Conservation (phyloP, 805 yeast species). For the Kodamaea nitidulidarum region DNA sequence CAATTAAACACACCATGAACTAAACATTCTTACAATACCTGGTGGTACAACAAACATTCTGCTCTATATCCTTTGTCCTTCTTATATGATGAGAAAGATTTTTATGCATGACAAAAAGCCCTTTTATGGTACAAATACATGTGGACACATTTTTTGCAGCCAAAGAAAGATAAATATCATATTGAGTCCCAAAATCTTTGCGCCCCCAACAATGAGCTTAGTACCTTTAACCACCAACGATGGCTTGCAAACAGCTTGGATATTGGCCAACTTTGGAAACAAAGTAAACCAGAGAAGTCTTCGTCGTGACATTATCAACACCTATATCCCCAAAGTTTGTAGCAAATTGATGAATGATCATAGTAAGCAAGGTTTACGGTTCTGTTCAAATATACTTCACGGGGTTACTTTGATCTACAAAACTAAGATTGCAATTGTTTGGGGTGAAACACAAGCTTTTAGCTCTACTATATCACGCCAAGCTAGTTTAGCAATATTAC, state of each 20-base stretch:
- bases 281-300: slow-evolving; percentile 24
- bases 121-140: too few relatives aligned
- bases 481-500: neutral
- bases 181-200: neutral
- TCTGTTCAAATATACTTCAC: slow-evolving; percentile 41
- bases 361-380: slow-evolving; percentile 21
- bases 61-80: too few relatives aligned
- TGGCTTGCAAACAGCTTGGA: slow-evolving; percentile 25
- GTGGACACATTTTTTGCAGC: slow-evolving; percentile 6
- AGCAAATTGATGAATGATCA: slow-evolving; percentile 12
- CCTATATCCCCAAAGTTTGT: slow-evolving; percentile 44
- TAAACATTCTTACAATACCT: too few relatives aligned
- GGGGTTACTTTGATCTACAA: slow-evolving; percentile 48
- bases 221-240: slow-evolving; percentile 2
- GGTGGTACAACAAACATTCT: too few relatives aligned
- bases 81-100: too few relatives aligned
- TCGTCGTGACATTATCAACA: slow-evolving; percentile 28
- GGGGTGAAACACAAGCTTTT: slow-evolving; percentile 23
- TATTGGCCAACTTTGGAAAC: slow-evolving; percentile 42
- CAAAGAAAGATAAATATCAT: neutral
- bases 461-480: neutral
- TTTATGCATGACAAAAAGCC: too few relatives aligned
- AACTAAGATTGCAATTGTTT: slow-evolving; percentile 46
- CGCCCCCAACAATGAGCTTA: neutral
- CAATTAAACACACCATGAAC: too few relatives aligned